These are phyloP conservation scores for Chalara sp. DNA, from an alignment of 2,329 filamentous ascomycete species.

Conservation along the genomic window DNA sequence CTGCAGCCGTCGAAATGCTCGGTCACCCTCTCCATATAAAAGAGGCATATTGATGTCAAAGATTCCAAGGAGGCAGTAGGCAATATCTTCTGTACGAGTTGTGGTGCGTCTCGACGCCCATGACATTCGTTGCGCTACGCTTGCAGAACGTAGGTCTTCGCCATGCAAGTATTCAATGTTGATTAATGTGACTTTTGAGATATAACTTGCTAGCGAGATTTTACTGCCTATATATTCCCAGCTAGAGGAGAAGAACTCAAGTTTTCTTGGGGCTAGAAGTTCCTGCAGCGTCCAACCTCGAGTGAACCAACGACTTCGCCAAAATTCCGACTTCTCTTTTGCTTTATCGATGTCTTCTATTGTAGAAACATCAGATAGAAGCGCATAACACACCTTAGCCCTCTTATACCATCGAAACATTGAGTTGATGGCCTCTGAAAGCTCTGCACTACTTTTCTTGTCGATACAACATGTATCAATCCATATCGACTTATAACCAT, in stretches of 20 bases:
- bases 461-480: neutral
- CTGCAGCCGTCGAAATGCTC: conserved; percentile 29
- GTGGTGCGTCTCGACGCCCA: conserved; percentile 32
- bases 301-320: neutral
- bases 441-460: neutral
- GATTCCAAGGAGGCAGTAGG: conserved; percentile 36
- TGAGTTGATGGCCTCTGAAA: neutral
- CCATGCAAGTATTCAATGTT: neutral
- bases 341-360: neutral
- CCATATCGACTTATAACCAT: neutral
- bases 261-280: neutral
- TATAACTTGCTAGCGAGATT: neutral
- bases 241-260: neutral
- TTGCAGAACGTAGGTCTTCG: neutral
- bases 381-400: neutral
- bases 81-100: conserved; percentile 31
- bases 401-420: neutral
- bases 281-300: neutral
- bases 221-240: neutral
- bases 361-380: neutral
- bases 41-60: conserved; percentile 38
- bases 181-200: neutral
- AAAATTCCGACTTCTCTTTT: neutral
- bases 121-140: conserved; percentile 27
- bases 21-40: conserved; percentile 33